Evolutionary conservation across 495 filamentous ascomycete genomes (phyloP), one percentile per base, ranked within the genome.

Genomic region (Hyaloscypha finlandica): DNA sequence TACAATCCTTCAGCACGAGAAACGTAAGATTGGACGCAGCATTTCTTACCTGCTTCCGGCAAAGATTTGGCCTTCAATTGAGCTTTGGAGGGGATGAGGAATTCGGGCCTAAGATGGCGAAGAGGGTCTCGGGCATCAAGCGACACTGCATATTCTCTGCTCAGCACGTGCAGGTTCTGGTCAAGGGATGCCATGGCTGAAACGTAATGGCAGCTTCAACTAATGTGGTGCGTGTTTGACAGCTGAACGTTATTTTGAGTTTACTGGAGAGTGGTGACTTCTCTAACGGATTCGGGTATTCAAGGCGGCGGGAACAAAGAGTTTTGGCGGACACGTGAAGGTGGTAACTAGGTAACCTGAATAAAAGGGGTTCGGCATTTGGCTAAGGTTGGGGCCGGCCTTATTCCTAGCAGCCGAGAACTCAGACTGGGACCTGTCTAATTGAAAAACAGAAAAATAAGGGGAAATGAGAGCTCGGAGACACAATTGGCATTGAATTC

Each of bases 61-160:
- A 93, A 73, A 5, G 76, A 84, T 62, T 85, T 89, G 64, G 90
- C 86, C 73, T 88, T 88, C 65, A 97, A 78, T 71, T 95, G 90
- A 22, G 82, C 82, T 75, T 88, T 92, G 22, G 91, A 89, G 16
- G 95, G 95, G 67, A 97, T 91, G 52, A 90, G 82, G 74, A 97
- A 99, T 73, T 97, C 90, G 22, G 84, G 74, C 32, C 92, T 87
- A 39, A 94, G 85, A 35, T 84, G 78, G 32, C 78, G 77, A 59
- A 99, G 83, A 30, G 81, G 74, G 77, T 97, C 94, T 70, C 85
- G 79, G 12, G 76, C 77, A 77, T 97, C 94, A 35, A 93, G 79
- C 59, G 80, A 76, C 37, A 79, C 75, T 59, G 92, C 90, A 79
- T 90, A 87, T 64, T 85, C 85, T 72, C 64, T 65, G 32, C 52